Conservation (phyloP, 148 eudicot species). For the Hydrangea macrophylla region DNA sequence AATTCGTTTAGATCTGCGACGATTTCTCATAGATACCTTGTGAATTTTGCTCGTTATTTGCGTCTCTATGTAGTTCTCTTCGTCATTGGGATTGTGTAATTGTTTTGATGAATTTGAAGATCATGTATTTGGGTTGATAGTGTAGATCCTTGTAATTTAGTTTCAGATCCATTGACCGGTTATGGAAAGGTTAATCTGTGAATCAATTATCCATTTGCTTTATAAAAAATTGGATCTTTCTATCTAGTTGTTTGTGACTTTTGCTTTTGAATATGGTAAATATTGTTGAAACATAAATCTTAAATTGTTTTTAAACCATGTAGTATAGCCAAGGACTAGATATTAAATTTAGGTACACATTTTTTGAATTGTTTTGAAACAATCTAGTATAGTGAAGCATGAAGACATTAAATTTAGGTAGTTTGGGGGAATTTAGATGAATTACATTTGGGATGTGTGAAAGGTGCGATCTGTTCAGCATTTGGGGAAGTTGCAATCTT, state of each 20-base stretch:
- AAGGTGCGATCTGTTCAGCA: not conserved
- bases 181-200: not conserved
- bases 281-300: not conserved
- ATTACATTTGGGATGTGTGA: not conserved
- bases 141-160: not conserved
- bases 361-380: not conserved
- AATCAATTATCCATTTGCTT: not conserved
- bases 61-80: not conserved
- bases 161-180: not conserved
- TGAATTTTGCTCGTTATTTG: not conserved
- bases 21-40: not conserved
- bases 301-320: too few species aligned
- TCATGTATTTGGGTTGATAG: not conserved
- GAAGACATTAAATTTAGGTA: not conserved
- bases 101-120: not conserved
- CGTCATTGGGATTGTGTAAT: not conserved
- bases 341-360: too few species aligned
- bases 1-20: slow-evolving; percentile 6
- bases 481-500: not conserved
- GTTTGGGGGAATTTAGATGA: not conserved
- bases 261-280: not conserved
- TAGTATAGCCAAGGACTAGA: too few species aligned
- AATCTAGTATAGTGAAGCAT: not conserved
- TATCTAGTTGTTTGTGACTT: not conserved
- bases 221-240: not conserved